Conservation (phyloP, 257 asterid genomes). For the Capsicum rhomboideum region DNA sequence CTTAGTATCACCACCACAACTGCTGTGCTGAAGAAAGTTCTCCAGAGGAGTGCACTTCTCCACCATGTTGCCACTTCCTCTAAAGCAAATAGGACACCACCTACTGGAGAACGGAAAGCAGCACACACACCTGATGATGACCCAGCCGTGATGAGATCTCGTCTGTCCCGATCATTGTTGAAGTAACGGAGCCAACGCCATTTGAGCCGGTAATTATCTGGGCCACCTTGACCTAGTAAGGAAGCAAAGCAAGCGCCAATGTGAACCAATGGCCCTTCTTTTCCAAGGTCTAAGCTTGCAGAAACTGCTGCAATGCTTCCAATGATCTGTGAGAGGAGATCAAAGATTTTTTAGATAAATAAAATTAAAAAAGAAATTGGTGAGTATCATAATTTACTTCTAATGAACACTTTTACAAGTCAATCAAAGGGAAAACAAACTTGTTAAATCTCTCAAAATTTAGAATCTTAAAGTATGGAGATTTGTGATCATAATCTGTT, state of each 20-base stretch:
- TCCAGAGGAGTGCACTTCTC: slow-evolving; percentile 98
- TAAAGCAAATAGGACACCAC: slow-evolving; percentile 86
- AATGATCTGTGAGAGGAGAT: slow-evolving; percentile 40
- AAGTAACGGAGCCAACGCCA: slow-evolving; percentile 93
- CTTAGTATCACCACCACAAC: slow-evolving; percentile 85
- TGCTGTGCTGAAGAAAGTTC: slow-evolving; percentile 93
- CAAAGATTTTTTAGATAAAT: background rate
- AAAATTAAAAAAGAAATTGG: background rate
- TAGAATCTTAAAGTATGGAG: background rate
- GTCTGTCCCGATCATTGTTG: slow-evolving; percentile 84
- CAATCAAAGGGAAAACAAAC: background rate
- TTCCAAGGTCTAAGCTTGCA: slow-evolving; percentile 90
- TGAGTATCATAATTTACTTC: background rate
- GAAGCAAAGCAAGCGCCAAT: slow-evolving; percentile 83
- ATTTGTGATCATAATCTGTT: background rate
- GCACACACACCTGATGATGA: slow-evolving; percentile 90
- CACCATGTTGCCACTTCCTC: slow-evolving; percentile 99
- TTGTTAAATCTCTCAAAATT: background rate
- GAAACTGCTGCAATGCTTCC: slow-evolving; percentile 96
- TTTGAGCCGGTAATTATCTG: slow-evolving; percentile 67
- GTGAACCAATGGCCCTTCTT: slow-evolving; percentile 94
- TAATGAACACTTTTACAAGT: background rate
- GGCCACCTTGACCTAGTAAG: slow-evolving; percentile 81
- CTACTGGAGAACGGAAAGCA: slow-evolving; percentile 92
- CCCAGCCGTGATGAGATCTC: slow-evolving; percentile 86